Base-by-base conservation (phyloP, 2,329 filamentous ascomycete genomes). In the Gnomoniopsis smithogilvyi region DNA sequence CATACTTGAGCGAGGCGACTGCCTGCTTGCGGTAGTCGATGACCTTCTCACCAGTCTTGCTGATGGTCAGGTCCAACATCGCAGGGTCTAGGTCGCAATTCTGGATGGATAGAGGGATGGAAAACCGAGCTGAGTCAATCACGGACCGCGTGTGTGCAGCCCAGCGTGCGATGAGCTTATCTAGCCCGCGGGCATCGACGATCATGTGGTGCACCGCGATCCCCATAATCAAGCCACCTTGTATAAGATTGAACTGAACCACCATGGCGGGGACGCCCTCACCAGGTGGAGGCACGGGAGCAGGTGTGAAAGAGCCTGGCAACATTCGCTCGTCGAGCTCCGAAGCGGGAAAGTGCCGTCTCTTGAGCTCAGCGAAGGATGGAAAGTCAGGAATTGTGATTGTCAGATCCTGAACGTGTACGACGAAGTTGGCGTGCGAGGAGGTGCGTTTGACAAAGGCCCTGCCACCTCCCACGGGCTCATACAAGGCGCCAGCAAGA, bases 191-290 rank as follows among this genome's bases (percentile, higher is more conserved):
- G 6, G 46, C 53, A 6, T 56, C 53, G 17, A 48, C 26, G 2
- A 56, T 21, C 7, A 56, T 33, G 43, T 56, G 53, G n/a, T 56
- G 53, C 33, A 56, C 47, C 6, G 38, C 45, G 21, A 47, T 45
- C 7, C 53, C 53, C 8, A 56, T 56, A 3, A 56, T 11, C 19
- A 56, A 45, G 6, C 53, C 53, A 3, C 53, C 53, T 0, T 36
- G 34, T 30, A 56, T 50, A 2, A 56, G 14, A 14, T 56, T 56
- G 26, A 56, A 30, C 21, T 56, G 53, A 21, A 50, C 22, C n/a
- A 49, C 17, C 46, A 49, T 48, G 11, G 46, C 53, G 1, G 45
- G 53, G 8, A 48, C 26, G 33, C 53, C 53, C 22, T 49, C 22
- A 10, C 14, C 53, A 4, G 26, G 26, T n/a, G 43, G 2, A 12